Evolutionary conservation across 2,329 filamentous ascomycete species (phyloP), one percentile per base, ranked within the genome.

Genomic region (Colletotrichum sp.): DNA sequence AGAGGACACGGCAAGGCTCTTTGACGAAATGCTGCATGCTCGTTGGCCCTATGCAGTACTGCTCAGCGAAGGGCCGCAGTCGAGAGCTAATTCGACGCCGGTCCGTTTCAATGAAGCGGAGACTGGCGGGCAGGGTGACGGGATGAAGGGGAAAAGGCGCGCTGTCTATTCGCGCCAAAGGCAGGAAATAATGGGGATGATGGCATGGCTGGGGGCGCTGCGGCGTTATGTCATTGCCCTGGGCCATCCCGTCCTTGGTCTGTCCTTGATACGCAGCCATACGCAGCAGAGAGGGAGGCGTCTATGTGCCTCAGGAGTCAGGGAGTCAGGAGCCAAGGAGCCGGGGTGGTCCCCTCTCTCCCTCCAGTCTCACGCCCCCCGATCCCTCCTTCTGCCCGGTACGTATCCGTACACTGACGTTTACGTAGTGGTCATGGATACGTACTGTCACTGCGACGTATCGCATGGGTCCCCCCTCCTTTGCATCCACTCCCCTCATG

Each of bases 171-270:
- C 70, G 74, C 65, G 25, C 70, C 27, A 30, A 27, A 36, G 65
- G 36, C 43, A 64, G 48, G 18, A 60, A 73, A 73, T 65, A 60
- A 55, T 74, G 70, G 74, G 34, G 64, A 69, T 76, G 70, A 76
- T 76, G 74, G 70, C 70, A 76, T 76, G 74, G 74, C 74, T 69
- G 58, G 32, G 65, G 58, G 32, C 60, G 62, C 66, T 74, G 64
- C 58, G 74, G 58, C 56, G 74, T 76, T 76, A 76, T 76, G 74
- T 76, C 74, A 76, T 76, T 72, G 65, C 70, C 39, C 64, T 67
- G 60, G 22, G 58, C 58, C 22, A 28, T 25, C 55, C 55, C 16
- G 30, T 36, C 58, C 58, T 36, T 25, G n/a, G n/a, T 60, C 61
- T 22, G 61, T 55, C 72, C 68, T 66, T 75, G 68, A 75, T 9